These are phyloP conservation scores for Paxillus ammoniavirescens DNA, from an alignment of 768 basidiomycete genomes.

Conservation along the genomic window DNA sequence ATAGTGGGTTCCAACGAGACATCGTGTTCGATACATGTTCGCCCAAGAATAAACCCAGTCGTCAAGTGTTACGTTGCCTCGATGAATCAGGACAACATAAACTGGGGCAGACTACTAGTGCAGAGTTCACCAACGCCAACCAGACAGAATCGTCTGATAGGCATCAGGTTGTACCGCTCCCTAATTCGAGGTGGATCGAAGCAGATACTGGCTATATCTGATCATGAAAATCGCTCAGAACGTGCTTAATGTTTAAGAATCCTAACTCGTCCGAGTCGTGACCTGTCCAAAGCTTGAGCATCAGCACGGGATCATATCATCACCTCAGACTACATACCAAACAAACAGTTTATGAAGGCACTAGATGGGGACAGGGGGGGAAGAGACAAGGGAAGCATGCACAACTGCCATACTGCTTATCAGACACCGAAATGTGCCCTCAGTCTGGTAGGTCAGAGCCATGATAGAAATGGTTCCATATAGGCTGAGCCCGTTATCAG, in stretches of 20 bases:
- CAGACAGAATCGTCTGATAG: too few relatives aligned
- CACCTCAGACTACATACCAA: neutral
- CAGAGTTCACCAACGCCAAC: neutral
- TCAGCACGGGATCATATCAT: neutral
- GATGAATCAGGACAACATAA: neutral
- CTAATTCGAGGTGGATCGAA: too few relatives aligned
- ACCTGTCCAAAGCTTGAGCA: neutral
- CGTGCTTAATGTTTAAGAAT: slow-evolving; percentile 2
- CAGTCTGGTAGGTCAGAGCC: neutral
- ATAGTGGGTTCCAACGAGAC: slow-evolving; percentile 11
- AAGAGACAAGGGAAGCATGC: slow-evolving; percentile 2
- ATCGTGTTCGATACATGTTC: slow-evolving; percentile 5
- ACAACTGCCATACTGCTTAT: too few relatives aligned
- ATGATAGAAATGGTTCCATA: neutral
- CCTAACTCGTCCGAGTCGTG: slow-evolving; percentile 3
- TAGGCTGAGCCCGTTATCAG: slow-evolving; percentile 5
- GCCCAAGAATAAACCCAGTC: neutral
- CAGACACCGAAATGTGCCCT: neutral
- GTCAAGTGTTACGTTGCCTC: slow-evolving; percentile 2
- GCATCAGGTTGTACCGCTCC: too few relatives aligned
- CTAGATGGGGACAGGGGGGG: neutral
- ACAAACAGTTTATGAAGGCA: neutral
- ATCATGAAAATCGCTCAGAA: neutral
- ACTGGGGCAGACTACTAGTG: neutral
- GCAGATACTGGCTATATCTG: too few relatives aligned